Conservation (phyloP, 139 green algal genomes). For the Eudorina sp. region DNA sequence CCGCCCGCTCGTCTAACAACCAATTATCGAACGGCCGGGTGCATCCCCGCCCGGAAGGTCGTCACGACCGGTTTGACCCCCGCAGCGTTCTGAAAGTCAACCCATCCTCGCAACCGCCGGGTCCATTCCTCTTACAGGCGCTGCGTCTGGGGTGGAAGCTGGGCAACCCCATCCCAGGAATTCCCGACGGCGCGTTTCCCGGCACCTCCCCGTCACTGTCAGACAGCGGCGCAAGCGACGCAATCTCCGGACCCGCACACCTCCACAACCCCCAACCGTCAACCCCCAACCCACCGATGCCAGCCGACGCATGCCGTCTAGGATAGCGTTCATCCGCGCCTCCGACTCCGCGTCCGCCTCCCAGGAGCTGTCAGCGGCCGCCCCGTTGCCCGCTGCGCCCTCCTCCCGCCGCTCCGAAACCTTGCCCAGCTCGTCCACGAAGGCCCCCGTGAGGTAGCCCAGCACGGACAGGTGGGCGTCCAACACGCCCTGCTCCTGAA, state of each 20-base stretch:
- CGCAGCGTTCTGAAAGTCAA: no score
- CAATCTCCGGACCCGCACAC: not conserved
- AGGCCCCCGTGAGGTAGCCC: constrained; percentile 27
- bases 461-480: constrained; percentile 39
- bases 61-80: no score
- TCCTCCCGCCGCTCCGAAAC: not conserved
- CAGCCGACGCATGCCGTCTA: constrained; percentile 28
- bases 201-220: no score
- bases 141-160: no score
- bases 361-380: not conserved
- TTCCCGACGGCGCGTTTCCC: no score
- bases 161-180: no score
- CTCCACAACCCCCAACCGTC: not conserved
- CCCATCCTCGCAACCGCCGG: no score
- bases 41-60: no score
- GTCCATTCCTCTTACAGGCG: no score
- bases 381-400: not conserved
- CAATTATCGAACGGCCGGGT: no score
- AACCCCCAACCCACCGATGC: constrained; percentile 12
- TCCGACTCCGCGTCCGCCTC: not conserved
- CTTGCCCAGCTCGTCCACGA: constrained; percentile 3
- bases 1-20: no score
- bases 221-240: no score
- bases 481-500: constrained; percentile 51
- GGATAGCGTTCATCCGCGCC: not conserved